Base-by-base conservation (phyloP, 306 rosid genomes). In the Canavalia ensiformis region DNA sequence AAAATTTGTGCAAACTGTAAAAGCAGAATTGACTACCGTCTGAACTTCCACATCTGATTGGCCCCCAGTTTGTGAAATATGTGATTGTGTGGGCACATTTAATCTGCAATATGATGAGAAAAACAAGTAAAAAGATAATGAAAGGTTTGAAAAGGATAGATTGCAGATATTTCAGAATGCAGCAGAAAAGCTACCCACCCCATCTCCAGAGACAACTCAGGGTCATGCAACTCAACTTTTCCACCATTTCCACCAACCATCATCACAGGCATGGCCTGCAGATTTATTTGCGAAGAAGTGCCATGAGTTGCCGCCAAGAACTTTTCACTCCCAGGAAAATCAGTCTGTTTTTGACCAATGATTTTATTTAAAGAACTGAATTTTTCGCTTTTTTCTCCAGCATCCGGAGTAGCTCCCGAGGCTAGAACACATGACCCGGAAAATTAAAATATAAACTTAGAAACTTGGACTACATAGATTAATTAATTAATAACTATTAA, bases 161-260 rank as follows among this genome's bases (percentile, higher is more conserved):
- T 4, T 25, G 8, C 34, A 77, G 44, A 56, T 35, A 65, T 65
- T 55, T 39, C 54, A 60, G 51, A 79, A 75, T 68, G 59, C 44
- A 74, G 4, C 52, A 2, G 45, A 62, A 68, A 86, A 83, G 60
- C 60, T 56, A 79, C 97, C 4, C 77, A 94, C 98, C 90, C 83
- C 70, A 82, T 75, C 54, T 81, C 94, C 18, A 87, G 77, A 77
- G 67, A 76, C 45, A 74, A 54, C 31, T 83, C 90, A 42, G 88
- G 64, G 81, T 78, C 78, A 70, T 50, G 63, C 37, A 37, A 13
- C 62, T 76, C 85, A 39, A 60, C 84, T 68, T 47, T 74, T 57
- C 78, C 67, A 66, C 81, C 51, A 72, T 39, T 69, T 65, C 76
- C 91, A 83, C 80, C 81, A 81, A 9, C 86, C 5, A 64, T 46